Evolutionary conservation across 2,329 filamentous ascomycete genomes (phyloP), one percentile per base, ranked within the genome.

Genomic region (Claviceps fusiformis): DNA sequence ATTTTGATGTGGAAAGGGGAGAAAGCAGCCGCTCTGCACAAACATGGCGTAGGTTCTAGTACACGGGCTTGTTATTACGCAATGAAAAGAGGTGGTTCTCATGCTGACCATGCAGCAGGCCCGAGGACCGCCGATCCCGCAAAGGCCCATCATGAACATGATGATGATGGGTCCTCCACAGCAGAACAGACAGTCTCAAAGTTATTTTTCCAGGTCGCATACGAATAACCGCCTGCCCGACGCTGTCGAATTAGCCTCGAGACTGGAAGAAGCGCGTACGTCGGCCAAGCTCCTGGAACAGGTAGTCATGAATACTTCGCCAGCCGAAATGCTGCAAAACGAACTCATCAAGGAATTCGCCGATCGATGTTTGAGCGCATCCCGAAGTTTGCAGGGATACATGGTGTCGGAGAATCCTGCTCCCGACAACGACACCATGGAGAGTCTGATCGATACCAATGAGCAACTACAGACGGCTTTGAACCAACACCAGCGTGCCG

Each of bases 321-420:
- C 86, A 0, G 72, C 78, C 15, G 90, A 95, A 65, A 74, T 96
- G 29, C 76, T 90, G 24, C 70, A 76, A 54, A 92, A 95, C 64
- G 92, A 96, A n/a, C 77, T 98, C 53, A 84, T 96, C 67, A 87
- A 85, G 66, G 93, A 98, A 71, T 97, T 98, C 67, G 82, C 85
- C 50, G 86, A 93, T 62, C 85, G 93, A 29, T 97, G 92, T 66
- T 82, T 85, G 59, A 80, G 82, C 55, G 92, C 92, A 5, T 85
- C 87, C 53, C 80, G 85, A 54, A 89, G 86, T 65, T 83, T 97
- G 62, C 90, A 96, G 64, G 77, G 77, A 37, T 97, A 95, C 71
- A 95, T 97, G 75, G 77, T 83, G 46, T 81, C 84, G 50, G 83
- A 86, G 55, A 80, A 89, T 65, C 91, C 92, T 0, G 67, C 81